These are phyloP conservation scores for Alopecurus myosuroides DNA, from an alignment of 176 grass and related monocot species.

Conservation along the genomic window DNA sequence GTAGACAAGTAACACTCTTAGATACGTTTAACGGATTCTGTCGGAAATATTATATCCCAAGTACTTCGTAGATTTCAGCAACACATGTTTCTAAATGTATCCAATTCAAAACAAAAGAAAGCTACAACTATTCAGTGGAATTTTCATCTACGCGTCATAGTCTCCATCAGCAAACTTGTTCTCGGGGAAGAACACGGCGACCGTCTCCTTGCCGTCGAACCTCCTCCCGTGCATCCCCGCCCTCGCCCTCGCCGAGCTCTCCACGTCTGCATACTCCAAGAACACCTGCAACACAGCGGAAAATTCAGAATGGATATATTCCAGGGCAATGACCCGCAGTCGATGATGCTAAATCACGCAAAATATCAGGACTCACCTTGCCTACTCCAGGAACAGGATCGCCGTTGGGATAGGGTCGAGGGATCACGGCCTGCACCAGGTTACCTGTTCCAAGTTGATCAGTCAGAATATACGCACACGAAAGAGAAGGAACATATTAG, in stretches of 20 bases:
- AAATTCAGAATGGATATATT: neutral
- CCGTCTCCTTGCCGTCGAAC: constrained; percentile 72
- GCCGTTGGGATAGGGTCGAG: constrained; percentile 63
- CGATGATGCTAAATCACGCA: neutral
- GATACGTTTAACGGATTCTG: too few species aligned
- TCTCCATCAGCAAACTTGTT: constrained; percentile 64
- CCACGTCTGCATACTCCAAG: constrained; percentile 85
- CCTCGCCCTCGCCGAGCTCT: constrained; percentile 60
- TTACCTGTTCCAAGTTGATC: constrained; percentile 56
- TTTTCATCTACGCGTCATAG: constrained; percentile 39
- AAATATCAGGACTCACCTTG: constrained; percentile 49
- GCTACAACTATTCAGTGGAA: neutral
- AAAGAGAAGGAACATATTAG: neutral
- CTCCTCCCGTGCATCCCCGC: constrained; percentile 64
- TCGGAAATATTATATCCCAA: too few species aligned
- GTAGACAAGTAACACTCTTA: too few species aligned
- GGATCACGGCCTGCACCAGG: constrained; percentile 81
- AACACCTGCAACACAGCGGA: constrained; percentile 58
- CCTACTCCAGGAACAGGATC: constrained; percentile 66
- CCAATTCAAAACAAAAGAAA: too few species aligned
- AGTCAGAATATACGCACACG: constrained; percentile 19
- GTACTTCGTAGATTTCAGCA: too few species aligned
- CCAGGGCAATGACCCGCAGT: neutral
- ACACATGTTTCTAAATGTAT: too few species aligned
- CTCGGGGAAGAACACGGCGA: constrained; percentile 70